phyloP scores from a whole-genome alignment of 2,329 filamentous ascomycete genomes.

The Orbilia brochopaga region DNA sequence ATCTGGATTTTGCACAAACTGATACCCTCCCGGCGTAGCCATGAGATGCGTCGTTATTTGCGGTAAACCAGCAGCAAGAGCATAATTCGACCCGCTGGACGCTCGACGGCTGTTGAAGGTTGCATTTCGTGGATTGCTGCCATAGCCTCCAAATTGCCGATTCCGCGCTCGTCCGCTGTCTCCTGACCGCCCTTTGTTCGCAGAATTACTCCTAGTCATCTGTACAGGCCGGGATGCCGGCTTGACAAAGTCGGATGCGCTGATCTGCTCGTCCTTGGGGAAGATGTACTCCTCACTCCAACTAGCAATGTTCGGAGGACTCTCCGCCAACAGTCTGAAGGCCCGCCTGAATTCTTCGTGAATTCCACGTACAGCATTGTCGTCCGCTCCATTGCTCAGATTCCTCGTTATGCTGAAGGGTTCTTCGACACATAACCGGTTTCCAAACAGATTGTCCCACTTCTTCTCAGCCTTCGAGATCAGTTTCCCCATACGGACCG shows the following conservation, averaged over 20 bases:
- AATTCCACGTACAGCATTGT: slow-evolving; percentile 88
- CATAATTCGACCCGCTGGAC: slow-evolving; percentile 33
- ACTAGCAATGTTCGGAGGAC: slow-evolving; percentile 72
- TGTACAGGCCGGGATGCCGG: slow-evolving; percentile 53
- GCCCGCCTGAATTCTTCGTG: slow-evolving; percentile 88
- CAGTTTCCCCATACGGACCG: slow-evolving; percentile 79
- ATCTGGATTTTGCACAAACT: slow-evolving; percentile 34
- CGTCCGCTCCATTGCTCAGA: slow-evolving; percentile 93
- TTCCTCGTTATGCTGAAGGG: slow-evolving; percentile 91
- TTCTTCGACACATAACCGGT: slow-evolving; percentile 91
- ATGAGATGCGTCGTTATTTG: slow-evolving; percentile 33
- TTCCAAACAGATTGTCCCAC: slow-evolving; percentile 80
- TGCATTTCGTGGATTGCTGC: slow-evolving; percentile 19
- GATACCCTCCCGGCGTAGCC: slow-evolving; percentile 27
- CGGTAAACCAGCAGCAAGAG: slow-evolving; percentile 32
- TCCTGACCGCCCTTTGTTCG: slow-evolving; percentile 51
- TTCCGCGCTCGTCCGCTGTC: slow-evolving; percentile 46
- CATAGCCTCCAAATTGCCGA: slow-evolving; percentile 30
- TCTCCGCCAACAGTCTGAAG: slow-evolving; percentile 77
- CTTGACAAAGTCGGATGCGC: slow-evolving; percentile 49
- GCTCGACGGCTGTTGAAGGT: slow-evolving; percentile 37
- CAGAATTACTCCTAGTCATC: slow-evolving; percentile 52
- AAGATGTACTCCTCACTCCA: slow-evolving; percentile 88
- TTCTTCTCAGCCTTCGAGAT: slow-evolving; percentile 83
- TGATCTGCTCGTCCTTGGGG: slow-evolving; percentile 74